Percentiles rank a stretch among this genome's conserved stretches.
Evolutionary conservation across 225 moss, liverwort and hornwort genomes (phyloP).

Genomic region (Rhytidiadelphus loreus): DNA sequence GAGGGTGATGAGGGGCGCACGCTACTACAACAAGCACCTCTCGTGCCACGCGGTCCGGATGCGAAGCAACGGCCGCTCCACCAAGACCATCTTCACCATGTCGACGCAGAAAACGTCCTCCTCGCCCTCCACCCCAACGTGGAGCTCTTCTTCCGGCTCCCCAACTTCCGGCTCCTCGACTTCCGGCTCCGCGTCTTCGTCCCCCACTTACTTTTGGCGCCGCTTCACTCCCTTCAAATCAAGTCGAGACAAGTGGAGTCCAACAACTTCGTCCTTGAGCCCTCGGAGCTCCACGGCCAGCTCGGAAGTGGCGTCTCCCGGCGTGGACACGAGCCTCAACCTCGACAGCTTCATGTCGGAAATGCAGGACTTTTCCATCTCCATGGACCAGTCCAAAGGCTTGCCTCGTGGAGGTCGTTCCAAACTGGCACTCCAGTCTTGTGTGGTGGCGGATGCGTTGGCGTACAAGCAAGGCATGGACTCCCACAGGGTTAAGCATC

Average conservation of each 20-base stretch:
- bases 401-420: background rate
- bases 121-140: background rate
- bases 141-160: background rate
- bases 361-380: conserved; percentile 25
- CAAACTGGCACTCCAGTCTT: conserved; percentile 9
- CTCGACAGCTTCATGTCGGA: conserved; percentile 17
- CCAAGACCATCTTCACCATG: conserved; percentile 16
- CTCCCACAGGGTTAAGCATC: background rate
- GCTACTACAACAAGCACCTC: conserved; percentile 26
- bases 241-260: background rate
- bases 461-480: conserved; percentile 26
- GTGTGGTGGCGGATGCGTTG: conserved; percentile 4
- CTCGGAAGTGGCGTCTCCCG: background rate
- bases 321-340: background rate
- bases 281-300: conserved; percentile 16
- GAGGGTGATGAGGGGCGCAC: background rate
- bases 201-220: conserved; percentile 20
- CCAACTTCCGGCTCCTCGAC: conserved; percentile 6
- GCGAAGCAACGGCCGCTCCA: conserved; percentile 34
- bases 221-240: conserved; percentile 16
- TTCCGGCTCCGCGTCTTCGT: background rate
- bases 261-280: background rate
- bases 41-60: conserved; percentile 34
- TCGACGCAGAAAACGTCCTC: background rate
- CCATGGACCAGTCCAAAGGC: background rate